Base-by-base conservation (phyloP, 2,329 filamentous ascomycete species). In the Arthrobotrys megalospora region DNA sequence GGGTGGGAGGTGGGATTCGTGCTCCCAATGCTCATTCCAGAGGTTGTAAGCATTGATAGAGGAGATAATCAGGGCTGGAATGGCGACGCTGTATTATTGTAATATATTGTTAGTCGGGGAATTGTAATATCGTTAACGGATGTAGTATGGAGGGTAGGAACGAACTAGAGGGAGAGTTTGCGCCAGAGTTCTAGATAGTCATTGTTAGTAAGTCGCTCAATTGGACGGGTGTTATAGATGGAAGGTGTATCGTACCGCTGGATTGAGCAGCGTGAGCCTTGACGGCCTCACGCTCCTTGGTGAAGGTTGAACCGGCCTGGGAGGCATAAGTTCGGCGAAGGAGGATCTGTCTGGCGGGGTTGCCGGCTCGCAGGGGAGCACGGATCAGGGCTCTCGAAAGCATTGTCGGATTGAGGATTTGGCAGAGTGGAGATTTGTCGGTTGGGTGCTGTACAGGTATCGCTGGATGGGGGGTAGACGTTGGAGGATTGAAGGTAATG, bases 11-110 rank as follows among this genome's bases (percentile, higher is more conserved):
- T 98, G 95, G 66, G 86, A 87, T 90, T 92, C 93, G 89, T 99
- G 96, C 87, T 96, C 93, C 95, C 95, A 98, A 87, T 99, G 96
- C 87, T 96, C 93, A 83, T 90, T 91, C 93, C 94, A 99, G 80
- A 97, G 90, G 84, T 91, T 90, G 85, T 92, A 97, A 83, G 94
- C 94, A 85, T 99, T 99, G 86, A 91, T 87, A 81, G 86, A 85
- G 78, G 92, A 91, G 81, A 94, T 87, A 81, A 91, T 86, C 75
- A 98, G 87, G 85, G 86, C 88, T 71, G 95, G 94, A 81, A 92
- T 86, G 81, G 92, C 90, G 83, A 88, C 91, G 86, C 94, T 97
- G 84, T 82, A 75, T 34, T 14, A 34, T 47, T 50, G 60, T n/a
- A 36, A 10, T 43, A 43, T 58, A 36, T 38, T 16, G 71, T 71